These are phyloP conservation scores for Saccharum spontaneum DNA, from an alignment of 176 grass and related monocot species.

Conservation along the genomic window DNA sequence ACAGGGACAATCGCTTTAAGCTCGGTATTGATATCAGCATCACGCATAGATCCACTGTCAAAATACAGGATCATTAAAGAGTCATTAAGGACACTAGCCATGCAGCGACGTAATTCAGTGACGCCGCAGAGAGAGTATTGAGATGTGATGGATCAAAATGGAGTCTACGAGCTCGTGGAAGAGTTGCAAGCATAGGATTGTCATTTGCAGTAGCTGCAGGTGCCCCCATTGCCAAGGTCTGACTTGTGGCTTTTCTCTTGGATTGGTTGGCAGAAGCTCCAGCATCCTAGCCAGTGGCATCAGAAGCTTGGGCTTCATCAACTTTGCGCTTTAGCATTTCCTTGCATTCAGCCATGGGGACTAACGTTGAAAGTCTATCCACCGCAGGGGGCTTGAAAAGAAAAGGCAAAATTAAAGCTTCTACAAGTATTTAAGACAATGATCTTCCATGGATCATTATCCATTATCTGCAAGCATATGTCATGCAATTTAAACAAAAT, in stretches of 20 bases:
- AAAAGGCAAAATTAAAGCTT: neutral
- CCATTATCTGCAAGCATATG: neutral
- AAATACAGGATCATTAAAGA: neutral
- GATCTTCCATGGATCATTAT: too few relatives aligned
- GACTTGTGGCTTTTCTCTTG: neutral
- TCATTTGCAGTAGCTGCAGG: neutral
- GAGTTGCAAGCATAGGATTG: neutral
- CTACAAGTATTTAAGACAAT: neutral
- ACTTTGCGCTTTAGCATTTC: neutral
- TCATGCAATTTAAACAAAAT: conserved; percentile 17
- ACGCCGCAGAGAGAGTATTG: neutral
- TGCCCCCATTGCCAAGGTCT: neutral
- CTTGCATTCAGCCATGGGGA: neutral
- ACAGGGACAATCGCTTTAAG: neutral
- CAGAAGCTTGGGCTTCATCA: neutral
- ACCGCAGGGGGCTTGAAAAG: neutral
- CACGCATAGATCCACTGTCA: neutral
- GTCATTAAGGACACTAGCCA: neutral
- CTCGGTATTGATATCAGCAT: neutral
- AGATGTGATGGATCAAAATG: neutral
- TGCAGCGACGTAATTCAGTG: neutral
- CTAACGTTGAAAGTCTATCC: neutral
- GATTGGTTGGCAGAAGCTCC: neutral
- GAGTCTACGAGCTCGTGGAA: neutral
- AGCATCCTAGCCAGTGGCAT: neutral